phyloP scores from a whole-genome alignment of 78 protist species.

The Ministeria vibrans region DNA sequence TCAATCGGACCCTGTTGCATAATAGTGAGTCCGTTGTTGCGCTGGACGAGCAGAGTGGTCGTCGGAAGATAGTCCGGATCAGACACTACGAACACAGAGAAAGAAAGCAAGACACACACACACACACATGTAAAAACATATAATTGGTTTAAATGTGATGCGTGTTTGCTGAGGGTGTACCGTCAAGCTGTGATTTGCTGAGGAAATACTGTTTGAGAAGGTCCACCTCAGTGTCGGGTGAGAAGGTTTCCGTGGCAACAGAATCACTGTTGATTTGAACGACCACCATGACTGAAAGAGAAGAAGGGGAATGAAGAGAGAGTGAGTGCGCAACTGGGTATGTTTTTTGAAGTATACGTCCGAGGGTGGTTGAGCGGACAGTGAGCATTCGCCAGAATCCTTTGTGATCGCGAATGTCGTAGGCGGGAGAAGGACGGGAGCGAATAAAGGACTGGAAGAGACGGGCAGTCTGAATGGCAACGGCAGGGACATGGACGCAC shows the following conservation, averaged over 20 bases:
- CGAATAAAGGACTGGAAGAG: background rate
- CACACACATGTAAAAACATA: background rate
- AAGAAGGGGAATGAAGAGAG: background rate
- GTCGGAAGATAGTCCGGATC: slow-evolving; percentile 24
- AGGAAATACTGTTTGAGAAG: background rate
- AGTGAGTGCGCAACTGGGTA: background rate
- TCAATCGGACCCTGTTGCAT: slow-evolving; percentile 27
- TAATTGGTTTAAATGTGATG: background rate
- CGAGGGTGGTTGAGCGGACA: background rate
- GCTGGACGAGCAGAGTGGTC: background rate
- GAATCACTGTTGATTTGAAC: slow-evolving; percentile 31
- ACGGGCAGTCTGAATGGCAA: background rate
- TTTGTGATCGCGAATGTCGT: background rate
- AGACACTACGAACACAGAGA: slow-evolving; percentile 37
- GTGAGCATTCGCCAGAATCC: background rate
- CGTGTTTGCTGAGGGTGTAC: background rate
- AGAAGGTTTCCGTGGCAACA: slow-evolving; percentile 5
- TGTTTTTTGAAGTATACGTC: background rate
- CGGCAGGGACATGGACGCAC: background rate
- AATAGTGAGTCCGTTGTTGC: background rate
- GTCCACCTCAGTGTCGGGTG: background rate
- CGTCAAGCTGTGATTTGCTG: background rate
- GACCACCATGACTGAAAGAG: slow-evolving; percentile 27
- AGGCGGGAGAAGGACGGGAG: background rate
- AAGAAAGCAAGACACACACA: slow-evolving; percentile 8